Conservation (phyloP, 352 stramenopile species). For the Globisporangium perplexum region DNA sequence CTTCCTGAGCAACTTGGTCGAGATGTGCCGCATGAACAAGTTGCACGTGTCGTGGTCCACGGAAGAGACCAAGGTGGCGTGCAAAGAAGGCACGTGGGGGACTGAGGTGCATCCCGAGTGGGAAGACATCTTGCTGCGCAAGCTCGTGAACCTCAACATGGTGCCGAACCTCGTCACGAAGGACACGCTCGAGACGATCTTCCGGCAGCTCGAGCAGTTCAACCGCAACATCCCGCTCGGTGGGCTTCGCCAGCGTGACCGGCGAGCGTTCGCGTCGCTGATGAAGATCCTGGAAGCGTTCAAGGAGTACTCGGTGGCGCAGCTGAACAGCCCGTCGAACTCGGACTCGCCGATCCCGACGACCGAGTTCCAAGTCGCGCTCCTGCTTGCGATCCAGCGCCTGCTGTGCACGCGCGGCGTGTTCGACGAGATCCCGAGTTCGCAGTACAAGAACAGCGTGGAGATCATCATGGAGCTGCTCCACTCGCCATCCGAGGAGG, state of each 20-base stretch:
- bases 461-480: conserved; percentile 86
- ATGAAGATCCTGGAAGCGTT: conserved; percentile 86
- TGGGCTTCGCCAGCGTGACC: conserved; percentile 61
- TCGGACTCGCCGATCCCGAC: conserved; percentile 77
- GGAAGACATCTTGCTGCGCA: conserved; percentile 82
- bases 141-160: conserved; percentile 71
- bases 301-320: conserved; percentile 78
- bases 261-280: conserved; percentile 64
- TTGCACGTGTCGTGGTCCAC: conserved; percentile 83
- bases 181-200: conserved; percentile 65
- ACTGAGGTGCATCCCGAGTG: conserved; percentile 77
- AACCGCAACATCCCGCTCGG: conserved; percentile 83
- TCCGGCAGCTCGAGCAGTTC: conserved; percentile 80
- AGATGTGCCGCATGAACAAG: conserved; percentile 88
- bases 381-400: conserved; percentile 75
- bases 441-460: conserved; percentile 82
- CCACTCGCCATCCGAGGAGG: conserved; percentile 81
- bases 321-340: conserved; percentile 76
- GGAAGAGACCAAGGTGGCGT: conserved; percentile 79
- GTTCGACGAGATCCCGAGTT: conserved; percentile 83
- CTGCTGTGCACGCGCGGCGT: conserved; percentile 75
- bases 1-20: conserved; percentile 83
- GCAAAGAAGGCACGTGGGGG: conserved; percentile 83
- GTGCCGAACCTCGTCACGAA: conserved; percentile 79
- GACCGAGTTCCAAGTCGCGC: conserved; percentile 76